Evolutionary conservation across 2,329 filamentous ascomycete species (phyloP).

Genomic region (Fusarium sulawesiense): DNA sequence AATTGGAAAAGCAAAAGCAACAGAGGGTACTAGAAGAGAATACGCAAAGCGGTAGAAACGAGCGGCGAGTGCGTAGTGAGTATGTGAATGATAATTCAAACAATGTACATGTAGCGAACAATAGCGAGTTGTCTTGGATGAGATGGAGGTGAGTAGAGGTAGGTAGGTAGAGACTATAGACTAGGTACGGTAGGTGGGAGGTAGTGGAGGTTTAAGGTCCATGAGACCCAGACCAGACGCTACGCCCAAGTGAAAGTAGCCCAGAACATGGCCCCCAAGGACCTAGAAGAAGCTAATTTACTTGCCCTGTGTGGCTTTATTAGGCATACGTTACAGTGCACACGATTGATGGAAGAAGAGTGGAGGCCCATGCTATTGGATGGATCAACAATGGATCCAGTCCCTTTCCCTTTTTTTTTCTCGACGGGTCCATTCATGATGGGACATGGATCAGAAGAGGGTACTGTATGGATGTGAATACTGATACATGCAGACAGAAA

Average conservation of each 20-base stretch:
- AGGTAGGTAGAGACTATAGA: neutral
- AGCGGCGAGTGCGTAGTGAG: constrained; percentile 7
- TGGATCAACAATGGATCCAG: constrained; percentile 36
- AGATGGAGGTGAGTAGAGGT: constrained; percentile 19
- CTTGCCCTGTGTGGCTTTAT: constrained; percentile 35
- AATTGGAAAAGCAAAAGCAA: neutral
- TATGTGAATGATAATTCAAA: constrained; percentile 18
- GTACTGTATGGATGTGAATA: neutral
- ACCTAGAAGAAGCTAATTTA: constrained; percentile 43
- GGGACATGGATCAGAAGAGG: constrained; percentile 13
- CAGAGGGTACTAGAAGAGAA: neutral
- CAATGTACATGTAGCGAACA: constrained; percentile 21
- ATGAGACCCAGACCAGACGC: neutral
- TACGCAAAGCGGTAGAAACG: constrained; percentile 11
- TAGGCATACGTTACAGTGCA: constrained; percentile 36
- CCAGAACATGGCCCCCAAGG: constrained; percentile 30
- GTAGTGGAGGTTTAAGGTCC: constrained; percentile 34
- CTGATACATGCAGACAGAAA: neutral
- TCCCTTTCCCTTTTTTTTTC: constrained; percentile 24
- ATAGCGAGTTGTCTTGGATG: constrained; percentile 21
- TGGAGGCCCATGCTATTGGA: constrained; percentile 30
- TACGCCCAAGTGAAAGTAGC: constrained; percentile 22
- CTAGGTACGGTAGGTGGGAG: constrained; percentile 14
- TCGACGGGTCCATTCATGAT: constrained; percentile 24
- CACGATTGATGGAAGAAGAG: constrained; percentile 41